Base-by-base conservation (phyloP, 2,329 filamentous ascomycete genomes). In the Fusarium miscanthi region DNA sequence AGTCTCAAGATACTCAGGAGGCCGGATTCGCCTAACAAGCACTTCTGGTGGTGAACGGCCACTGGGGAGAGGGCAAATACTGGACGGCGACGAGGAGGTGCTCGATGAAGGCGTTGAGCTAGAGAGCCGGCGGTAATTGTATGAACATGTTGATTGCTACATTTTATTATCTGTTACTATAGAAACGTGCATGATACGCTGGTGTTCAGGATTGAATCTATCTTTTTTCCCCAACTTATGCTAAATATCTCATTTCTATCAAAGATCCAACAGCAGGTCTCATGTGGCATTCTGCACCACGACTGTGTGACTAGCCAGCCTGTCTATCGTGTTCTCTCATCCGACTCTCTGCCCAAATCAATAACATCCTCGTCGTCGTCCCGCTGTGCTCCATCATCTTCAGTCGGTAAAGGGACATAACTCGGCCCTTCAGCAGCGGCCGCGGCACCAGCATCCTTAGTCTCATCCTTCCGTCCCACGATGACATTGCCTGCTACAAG, bases 401-500 rank as follows among this genome's bases (percentile, higher is more conserved):
- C 74, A 60, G 72, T 75, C 8, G 79, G 74, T n/a, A 82, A 68
- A 16, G 78, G 76, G 21, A 73, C 77, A 54, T 81, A 81, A 5
- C 72, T 80, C 42, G 70, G 58, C 16, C 75, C 78, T 35, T 78
- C 78, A 7, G 69, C 75, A 5, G 69, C 68, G 12, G 70, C 75
- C 5, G 70, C 68, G 37, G 52, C 69, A 45, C 49, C 67, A 17
- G 61, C 71, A 21, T 77, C 77, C 25, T 78, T 77, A 7, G 72
- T 79, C 77, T 91, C 90, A 64, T 92, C 91, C 75, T 93, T 89
- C 61, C 88, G 85, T 6, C 93, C 93, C 71, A 95, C 92, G 66
- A 95, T 91, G 46, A 95, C 92, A 72, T 93, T 94, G 5, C 93
- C 93, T 0, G 88, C 91, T 3, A 95, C 91, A 14, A 95, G 84